A percentile compares a stretch with the other conserved stretches of the same genome.
phyloP scores from a whole-genome alignment of 192 early-diverging fungal genomes.

The Martensiomyces pterosporus region DNA sequence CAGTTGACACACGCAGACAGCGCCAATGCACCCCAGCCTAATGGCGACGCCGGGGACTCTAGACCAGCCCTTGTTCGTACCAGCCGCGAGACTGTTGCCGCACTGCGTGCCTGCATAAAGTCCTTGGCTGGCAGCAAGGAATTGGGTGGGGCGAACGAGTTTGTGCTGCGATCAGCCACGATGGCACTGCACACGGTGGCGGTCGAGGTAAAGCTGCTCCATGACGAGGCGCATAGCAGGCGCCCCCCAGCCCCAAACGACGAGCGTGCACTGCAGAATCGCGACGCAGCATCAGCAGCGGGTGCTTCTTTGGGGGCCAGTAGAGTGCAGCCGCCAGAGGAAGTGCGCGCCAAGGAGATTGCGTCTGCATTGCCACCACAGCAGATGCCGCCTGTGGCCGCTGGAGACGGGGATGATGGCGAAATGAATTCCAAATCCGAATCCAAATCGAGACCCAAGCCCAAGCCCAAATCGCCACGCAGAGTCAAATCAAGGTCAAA shows the following conservation, averaged over 20 bases:
- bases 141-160: constrained; percentile 2
- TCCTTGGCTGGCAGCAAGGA: constrained; percentile 11
- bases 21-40: neutral
- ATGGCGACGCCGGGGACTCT: neutral
- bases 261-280: too few species aligned
- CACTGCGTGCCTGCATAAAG: constrained; percentile 22
- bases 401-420: too few species aligned
- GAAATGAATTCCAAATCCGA: constrained; percentile 5
- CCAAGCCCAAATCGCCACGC: neutral
- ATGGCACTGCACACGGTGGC: constrained; percentile 13
- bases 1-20: too few species aligned
- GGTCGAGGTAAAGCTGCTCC: constrained; percentile 2
- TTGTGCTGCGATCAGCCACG: constrained; percentile 7
- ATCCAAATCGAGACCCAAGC: constrained; percentile 6
- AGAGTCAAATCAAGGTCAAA: neutral
- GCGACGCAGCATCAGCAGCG: too few species aligned
- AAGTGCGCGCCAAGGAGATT: too few species aligned
- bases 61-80: constrained; percentile 19
- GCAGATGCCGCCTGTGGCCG: too few species aligned
- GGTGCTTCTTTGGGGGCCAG: too few species aligned
- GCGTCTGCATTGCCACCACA: too few species aligned
- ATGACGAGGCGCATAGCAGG: neutral
- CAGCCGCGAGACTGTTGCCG: constrained; percentile 18
- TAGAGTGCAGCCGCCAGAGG: too few species aligned
- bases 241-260: neutral